These are phyloP conservation scores for Acacia crassicarpa DNA, from an alignment of 306 rosid genomes.

Conservation along the genomic window DNA sequence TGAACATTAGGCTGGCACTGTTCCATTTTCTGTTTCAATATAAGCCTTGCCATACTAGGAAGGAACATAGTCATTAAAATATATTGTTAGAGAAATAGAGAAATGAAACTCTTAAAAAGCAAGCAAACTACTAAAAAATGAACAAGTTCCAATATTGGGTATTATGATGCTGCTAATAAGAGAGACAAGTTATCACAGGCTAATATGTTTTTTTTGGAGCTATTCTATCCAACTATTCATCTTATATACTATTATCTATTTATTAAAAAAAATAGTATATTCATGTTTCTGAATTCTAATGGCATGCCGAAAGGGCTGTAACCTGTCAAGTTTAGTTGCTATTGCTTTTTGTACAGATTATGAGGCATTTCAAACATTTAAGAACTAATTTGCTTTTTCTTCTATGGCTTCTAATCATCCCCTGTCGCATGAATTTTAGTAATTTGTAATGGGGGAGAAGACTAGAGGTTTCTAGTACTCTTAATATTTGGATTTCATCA, in stretches of 20 bases:
- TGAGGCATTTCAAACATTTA: neutral
- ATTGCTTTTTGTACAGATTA: neutral
- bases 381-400: neutral
- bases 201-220: neutral
- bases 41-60: neutral
- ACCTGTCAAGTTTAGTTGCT: neutral
- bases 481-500: neutral
- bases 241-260: neutral
- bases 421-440: neutral
- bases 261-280: neutral
- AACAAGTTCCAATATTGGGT: neutral
- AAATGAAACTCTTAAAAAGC: neutral
- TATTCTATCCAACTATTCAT: neutral
- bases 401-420: neutral
- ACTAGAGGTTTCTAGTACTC: neutral
- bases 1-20: neutral
- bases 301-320: neutral
- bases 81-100: neutral
- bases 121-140: neutral
- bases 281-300: neutral
- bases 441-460: too few species aligned
- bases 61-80: neutral
- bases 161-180: conserved; percentile 1
- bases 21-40: neutral
- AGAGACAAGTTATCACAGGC: neutral